Base-by-base conservation (phyloP, 345 rosid genomes). In the Aethionema arabicum region DNA sequence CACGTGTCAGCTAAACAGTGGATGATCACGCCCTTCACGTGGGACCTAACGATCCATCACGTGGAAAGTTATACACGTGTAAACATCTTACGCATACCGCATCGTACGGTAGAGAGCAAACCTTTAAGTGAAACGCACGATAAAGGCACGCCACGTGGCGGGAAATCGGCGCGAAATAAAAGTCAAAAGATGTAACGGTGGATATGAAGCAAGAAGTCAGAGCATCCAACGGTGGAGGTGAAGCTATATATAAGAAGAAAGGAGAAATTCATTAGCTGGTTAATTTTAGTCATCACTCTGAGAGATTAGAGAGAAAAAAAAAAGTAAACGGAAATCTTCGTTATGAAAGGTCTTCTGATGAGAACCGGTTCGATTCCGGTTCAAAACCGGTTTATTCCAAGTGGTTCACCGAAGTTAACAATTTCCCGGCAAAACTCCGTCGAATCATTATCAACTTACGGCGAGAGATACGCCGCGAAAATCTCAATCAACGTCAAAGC, bases 351-450 rank as follows among this genome's bases (percentile, higher is more conserved):
- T 59, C 39, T 66, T 57, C 56, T 86, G 41, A 8, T 82, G 29
- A 72, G 95, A 72, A 74, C 86, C 57, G 84, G 85, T 62, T 88
- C 92, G 35, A 53, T 78, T 59, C 74, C 83, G 59, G 66, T 67
- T 45, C 71, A 44, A 11, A 29, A 70, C 36, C 63, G 72, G 43
- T 67, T 68, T 8, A 46, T 63, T 4, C 27, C 79, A 11, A 56
- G 71, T 52, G 59, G 72, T 47, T 73, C 84, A 0, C 56, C 81
- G 7, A 75, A 52, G 33, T 8, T 65, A 8, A 32, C 81, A 5
- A 70, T 85, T 56, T 73, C 74, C 45, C 80, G 78, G 13, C 75
- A 56, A 7, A 62, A 66, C 14, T 80, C 95, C 10, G 10, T 76
- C 9, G 82, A 76, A 43, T 57, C 69, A 13, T 81, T 80, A 67